Conservation (phyloP, 1,139 yeast genomes). For the Geotrichum candidum region DNA sequence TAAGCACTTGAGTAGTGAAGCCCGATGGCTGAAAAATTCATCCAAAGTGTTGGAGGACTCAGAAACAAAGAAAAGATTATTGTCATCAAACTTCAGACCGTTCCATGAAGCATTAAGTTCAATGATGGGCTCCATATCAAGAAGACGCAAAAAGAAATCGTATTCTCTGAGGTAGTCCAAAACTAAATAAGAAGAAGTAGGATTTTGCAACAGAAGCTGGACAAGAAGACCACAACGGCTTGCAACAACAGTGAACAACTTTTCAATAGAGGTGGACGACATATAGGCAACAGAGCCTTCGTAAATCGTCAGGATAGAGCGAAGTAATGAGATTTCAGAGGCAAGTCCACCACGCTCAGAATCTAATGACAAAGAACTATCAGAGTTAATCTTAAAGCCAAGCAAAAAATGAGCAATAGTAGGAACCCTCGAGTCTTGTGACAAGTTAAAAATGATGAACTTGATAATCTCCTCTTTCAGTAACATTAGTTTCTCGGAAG, state of each 20-base stretch:
- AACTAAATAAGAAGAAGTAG: conserved; percentile 48
- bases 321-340: conserved; percentile 51
- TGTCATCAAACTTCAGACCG: conserved; percentile 40
- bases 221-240: conserved; percentile 56
- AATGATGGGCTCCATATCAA: conserved; percentile 52
- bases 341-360: conserved; percentile 44
- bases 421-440: conserved; percentile 39
- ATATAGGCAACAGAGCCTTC: conserved; percentile 44
- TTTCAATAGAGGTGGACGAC: conserved; percentile 42
- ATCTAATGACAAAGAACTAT: conserved; percentile 42
- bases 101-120: conserved; percentile 48
- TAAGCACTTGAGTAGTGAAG: conserved; percentile 56
- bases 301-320: conserved; percentile 47
- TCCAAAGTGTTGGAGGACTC: conserved; percentile 48
- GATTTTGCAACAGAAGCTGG: conserved; percentile 51
- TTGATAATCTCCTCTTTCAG: conserved; percentile 55
- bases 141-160: conserved; percentile 48
- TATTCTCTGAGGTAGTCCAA: conserved; percentile 48
- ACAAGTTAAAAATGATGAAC: conserved; percentile 51
- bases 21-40: conserved; percentile 58
- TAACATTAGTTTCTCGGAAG: conserved; percentile 34
- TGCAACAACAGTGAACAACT: conserved; percentile 52
- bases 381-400: conserved; percentile 53
- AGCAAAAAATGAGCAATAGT: conserved; percentile 68
- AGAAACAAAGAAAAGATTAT: conserved; percentile 30